Evolutionary conservation across 805 yeast genomes (phyloP).

Genomic region (Myxozyma kluyveri): DNA sequence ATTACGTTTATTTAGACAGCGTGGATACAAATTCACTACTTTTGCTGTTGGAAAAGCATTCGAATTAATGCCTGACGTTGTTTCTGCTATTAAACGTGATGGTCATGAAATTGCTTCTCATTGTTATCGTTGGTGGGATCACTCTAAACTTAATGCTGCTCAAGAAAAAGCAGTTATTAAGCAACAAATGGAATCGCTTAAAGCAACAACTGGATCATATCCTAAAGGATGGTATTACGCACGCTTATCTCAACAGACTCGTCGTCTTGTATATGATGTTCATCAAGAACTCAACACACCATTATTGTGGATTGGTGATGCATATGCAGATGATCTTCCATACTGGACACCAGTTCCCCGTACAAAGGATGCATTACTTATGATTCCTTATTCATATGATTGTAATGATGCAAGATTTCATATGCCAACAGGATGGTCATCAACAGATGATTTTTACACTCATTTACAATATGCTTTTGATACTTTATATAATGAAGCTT

Average conservation of each 20-base stretch:
- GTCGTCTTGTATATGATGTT: conserved; percentile 40
- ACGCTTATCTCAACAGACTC: conserved; percentile 38
- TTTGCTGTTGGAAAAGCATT: conserved; percentile 45
- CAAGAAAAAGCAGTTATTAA: conserved; percentile 39
- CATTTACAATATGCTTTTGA: conserved; percentile 43
- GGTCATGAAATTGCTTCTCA: conserved; percentile 45
- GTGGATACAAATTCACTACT: conserved; percentile 38
- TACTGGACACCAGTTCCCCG: conserved; percentile 40
- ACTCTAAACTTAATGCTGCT: conserved; percentile 35
- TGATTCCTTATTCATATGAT: conserved; percentile 39
- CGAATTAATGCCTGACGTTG: conserved; percentile 39
- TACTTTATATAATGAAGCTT: conserved; percentile 41
- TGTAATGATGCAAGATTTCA: conserved; percentile 37
- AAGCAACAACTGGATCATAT: conserved; percentile 39
- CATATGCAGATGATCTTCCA: conserved; percentile 42
- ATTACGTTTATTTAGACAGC: conserved; percentile 39
- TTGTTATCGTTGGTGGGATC: conserved; percentile 42
- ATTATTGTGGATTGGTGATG: conserved; percentile 40
- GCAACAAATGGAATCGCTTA: conserved; percentile 36
- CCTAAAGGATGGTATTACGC: conserved; percentile 44
- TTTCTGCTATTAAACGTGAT: conserved; percentile 40
- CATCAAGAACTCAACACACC: conserved; percentile 39
- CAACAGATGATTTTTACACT: conserved; percentile 35
- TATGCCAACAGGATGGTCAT: conserved; percentile 35
- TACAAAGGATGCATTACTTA: conserved; percentile 33